phyloP scores from a whole-genome alignment of 2,329 filamentous ascomycete species.

The Beauveria medogensis region DNA sequence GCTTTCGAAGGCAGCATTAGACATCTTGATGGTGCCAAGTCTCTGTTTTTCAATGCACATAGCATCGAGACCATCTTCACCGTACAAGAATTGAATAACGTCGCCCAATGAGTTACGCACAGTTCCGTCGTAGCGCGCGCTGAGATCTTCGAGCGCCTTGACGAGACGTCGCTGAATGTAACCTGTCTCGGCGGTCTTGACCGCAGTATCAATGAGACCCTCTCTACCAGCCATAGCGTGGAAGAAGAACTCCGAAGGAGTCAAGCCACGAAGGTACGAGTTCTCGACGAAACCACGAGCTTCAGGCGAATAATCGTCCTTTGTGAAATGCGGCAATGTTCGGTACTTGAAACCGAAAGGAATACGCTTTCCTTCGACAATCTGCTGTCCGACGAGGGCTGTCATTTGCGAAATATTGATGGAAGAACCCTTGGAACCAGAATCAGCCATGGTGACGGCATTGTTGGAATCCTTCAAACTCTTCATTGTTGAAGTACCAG shows the following conservation, averaged over 20 bases:
- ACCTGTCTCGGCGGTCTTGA: constrained; percentile 98
- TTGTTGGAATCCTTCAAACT: constrained; percentile 95
- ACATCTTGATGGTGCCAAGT: constrained; percentile 78
- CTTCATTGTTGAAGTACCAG: constrained; percentile 84
- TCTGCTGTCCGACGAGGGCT: constrained; percentile 93
- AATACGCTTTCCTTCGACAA: constrained; percentile 97
- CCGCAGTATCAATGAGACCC: constrained; percentile 97
- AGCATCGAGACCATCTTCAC: constrained; percentile 93
- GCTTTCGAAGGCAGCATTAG: constrained; percentile 67
- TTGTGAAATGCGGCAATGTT: constrained; percentile 94
- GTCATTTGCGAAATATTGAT: constrained; percentile 99
- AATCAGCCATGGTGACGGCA: constrained; percentile 90
- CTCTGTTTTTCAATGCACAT: constrained; percentile 88
- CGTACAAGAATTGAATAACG: constrained; percentile 94
- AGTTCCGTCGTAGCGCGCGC: constrained; percentile 94
- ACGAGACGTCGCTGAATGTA: constrained; percentile 98
- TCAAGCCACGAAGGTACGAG: constrained; percentile 91
- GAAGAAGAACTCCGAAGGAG: constrained; percentile 97
- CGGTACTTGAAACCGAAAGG: constrained; percentile 99
- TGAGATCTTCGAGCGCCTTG: constrained; percentile 95
- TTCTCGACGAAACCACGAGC: constrained; percentile 98
- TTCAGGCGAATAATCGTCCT: constrained; percentile 97
- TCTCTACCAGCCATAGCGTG: constrained; percentile 99
- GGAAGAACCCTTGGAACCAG: constrained; percentile 95
- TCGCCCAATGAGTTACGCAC: constrained; percentile 95